A percentile compares a stretch with the other conserved stretches of the same genome.
Conservation (phyloP, 495 filamentous ascomycete genomes). For the Aspergillus campestris region DNA sequence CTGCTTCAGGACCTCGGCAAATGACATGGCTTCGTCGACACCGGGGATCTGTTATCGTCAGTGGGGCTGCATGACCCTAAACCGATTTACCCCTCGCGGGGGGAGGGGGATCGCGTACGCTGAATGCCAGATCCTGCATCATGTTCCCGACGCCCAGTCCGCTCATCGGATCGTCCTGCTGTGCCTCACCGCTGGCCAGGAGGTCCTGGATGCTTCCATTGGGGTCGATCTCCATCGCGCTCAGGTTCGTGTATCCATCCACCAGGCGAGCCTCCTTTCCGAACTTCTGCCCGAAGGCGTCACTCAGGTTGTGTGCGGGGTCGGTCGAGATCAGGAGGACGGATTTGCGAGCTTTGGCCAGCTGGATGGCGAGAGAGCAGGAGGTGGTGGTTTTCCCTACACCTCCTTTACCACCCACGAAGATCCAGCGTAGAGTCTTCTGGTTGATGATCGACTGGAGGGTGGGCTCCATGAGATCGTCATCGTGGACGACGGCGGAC, state of each 20-base stretch:
- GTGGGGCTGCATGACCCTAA: background rate
- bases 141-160: slow-evolving; percentile 59
- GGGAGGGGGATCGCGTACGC: slow-evolving; percentile 39
- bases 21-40: slow-evolving; percentile 99
- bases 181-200: slow-evolving; percentile 71
- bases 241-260: slow-evolving; percentile 86
- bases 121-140: slow-evolving; percentile 68
- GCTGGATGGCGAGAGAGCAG: slow-evolving; percentile 94
- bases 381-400: slow-evolving; percentile 99
- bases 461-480: slow-evolving; percentile 80
- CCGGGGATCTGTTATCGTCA: slow-evolving; percentile 69
- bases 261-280: slow-evolving; percentile 94
- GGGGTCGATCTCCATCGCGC: slow-evolving; percentile 99
- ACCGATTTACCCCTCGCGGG: background rate
- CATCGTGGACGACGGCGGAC: slow-evolving; percentile 54
- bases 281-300: slow-evolving; percentile 98
- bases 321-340: slow-evolving; percentile 98
- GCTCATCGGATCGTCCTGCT: slow-evolving; percentile 56
- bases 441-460: slow-evolving; percentile 93
- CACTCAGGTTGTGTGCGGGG: slow-evolving; percentile 95
- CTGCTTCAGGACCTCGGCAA: slow-evolving; percentile 97
- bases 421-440: slow-evolving; percentile 94
- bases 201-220: slow-evolving; percentile 97
- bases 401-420: slow-evolving; percentile 96
- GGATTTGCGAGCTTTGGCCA: slow-evolving; percentile 90